These are phyloP conservation scores for Ophiostoma tasmaniense DNA, from an alignment of 2,329 filamentous ascomycete genomes.

Conservation along the genomic window DNA sequence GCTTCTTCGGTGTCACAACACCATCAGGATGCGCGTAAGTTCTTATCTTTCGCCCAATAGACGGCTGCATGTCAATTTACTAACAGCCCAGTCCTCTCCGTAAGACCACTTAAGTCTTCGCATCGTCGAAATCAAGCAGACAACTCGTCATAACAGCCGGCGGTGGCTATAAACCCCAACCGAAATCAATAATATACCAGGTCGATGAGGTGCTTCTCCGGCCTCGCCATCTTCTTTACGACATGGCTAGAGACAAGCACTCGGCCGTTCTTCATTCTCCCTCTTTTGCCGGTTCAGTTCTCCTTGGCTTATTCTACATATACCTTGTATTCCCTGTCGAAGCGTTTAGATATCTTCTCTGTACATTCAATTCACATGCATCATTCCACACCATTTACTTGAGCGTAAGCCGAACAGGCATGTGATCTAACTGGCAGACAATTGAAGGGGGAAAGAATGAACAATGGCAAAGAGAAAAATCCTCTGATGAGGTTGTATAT, in stretches of 20 bases:
- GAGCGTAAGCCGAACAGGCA: background rate
- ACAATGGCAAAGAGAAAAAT: background rate
- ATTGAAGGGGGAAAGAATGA: too few species aligned
- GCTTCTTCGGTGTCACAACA: conserved; percentile 48
- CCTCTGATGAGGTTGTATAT: background rate
- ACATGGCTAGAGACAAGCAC: background rate
- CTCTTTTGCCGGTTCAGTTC: background rate
- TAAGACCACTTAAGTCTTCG: background rate
- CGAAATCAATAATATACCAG: background rate
- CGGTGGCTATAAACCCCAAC: background rate
- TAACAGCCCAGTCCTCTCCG: conserved; percentile 10
- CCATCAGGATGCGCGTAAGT: conserved; percentile 51
- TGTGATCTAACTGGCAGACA: background rate
- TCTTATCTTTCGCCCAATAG: conserved; percentile 14
- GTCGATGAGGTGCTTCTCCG: background rate
- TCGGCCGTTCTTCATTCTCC: background rate
- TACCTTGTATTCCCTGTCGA: background rate
- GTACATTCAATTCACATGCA: background rate
- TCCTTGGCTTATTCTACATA: background rate
- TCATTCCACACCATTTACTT: background rate
- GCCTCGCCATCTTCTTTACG: background rate
- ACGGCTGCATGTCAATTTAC: too few species aligned
- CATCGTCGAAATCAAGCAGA: background rate
- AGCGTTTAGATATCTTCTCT: background rate
- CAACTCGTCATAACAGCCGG: background rate